phyloP scores from a whole-genome alignment of 805 yeast species.

The Metschnikowia lachancei region DNA sequence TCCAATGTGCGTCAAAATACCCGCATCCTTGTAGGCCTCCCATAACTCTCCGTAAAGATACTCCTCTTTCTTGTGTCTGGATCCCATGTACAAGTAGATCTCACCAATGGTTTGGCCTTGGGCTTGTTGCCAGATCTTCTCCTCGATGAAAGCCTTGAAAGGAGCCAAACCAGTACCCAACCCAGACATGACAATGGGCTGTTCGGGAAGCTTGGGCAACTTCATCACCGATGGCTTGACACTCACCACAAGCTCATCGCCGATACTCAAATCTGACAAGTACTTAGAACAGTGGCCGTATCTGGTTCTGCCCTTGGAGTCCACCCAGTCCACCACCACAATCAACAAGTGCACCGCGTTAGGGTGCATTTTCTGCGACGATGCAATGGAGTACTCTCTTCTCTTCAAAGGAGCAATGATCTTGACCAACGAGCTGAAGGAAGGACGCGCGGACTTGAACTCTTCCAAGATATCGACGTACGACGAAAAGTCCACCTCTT shows the following conservation, averaged over 20 bases:
- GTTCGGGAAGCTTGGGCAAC: constrained; percentile 79
- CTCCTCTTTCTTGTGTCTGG: constrained; percentile 94
- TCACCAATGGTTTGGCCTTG: constrained; percentile 91
- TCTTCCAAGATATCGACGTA: constrained; percentile 79
- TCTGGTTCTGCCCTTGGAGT: constrained; percentile 78
- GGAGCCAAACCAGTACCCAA: constrained; percentile 98
- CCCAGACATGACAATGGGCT: constrained; percentile 95
- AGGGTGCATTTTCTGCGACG: constrained; percentile 89
- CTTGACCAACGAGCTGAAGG: constrained; percentile 62
- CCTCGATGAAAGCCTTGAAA: constrained; percentile 95
- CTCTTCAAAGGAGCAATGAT: constrained; percentile 86
- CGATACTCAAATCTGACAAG: constrained; percentile 73
- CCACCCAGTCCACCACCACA: constrained; percentile 96
- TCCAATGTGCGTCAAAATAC: constrained; percentile 88
- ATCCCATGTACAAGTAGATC: constrained; percentile 82
- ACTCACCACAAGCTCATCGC: constrained; percentile 85
- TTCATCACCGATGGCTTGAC: constrained; percentile 98
- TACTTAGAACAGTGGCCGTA: constrained; percentile 94
- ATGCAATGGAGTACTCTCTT: constrained; percentile 96
- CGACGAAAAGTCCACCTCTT: constrained; percentile 78
- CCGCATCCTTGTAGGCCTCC: constrained; percentile 94
- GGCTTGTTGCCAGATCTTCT: constrained; percentile 86
- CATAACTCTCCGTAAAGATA: constrained; percentile 94
- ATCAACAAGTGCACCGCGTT: constrained; percentile 86
- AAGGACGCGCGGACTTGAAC: constrained; percentile 80